A percentile compares a stretch with the other conserved stretches of the same genome.
Evolutionary conservation across 257 asterid species (phyloP).

Genomic region (Solanum peruvianum): DNA sequence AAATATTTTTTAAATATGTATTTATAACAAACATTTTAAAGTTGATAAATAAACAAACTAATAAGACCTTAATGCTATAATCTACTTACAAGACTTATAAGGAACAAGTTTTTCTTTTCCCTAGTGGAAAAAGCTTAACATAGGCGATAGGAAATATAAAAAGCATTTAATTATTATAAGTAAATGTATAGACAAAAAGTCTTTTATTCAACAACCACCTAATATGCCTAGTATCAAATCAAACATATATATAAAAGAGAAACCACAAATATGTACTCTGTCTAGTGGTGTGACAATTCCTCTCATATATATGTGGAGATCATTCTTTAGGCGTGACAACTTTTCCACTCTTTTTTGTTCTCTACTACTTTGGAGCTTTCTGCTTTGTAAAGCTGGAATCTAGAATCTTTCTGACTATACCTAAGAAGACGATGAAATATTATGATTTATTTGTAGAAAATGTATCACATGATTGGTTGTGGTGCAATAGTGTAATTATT

Average conservation of each 20-base stretch:
- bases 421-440: neutral
- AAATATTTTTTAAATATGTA: too few species aligned
- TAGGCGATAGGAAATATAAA: neutral
- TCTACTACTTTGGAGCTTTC: neutral
- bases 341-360: neutral
- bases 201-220: neutral
- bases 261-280: neutral
- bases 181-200: neutral
- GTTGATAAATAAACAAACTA: too few species aligned
- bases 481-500: too few species aligned
- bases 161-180: too few species aligned
- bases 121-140: neutral
- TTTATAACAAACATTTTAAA: too few species aligned
- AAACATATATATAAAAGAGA: neutral
- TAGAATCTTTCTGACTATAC: neutral
- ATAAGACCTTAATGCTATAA: too few species aligned
- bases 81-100: neutral
- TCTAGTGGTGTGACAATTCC: neutral
- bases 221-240: neutral
- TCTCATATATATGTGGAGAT: neutral
- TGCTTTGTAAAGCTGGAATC: neutral
- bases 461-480: too few species aligned
- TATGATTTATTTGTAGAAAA: neutral
- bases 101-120: neutral
- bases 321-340: neutral